Percentiles rank a stretch among this genome's conserved stretches.
Evolutionary conservation across 441 rosid species (phyloP).

Genomic region (Brassica hybrid): DNA sequence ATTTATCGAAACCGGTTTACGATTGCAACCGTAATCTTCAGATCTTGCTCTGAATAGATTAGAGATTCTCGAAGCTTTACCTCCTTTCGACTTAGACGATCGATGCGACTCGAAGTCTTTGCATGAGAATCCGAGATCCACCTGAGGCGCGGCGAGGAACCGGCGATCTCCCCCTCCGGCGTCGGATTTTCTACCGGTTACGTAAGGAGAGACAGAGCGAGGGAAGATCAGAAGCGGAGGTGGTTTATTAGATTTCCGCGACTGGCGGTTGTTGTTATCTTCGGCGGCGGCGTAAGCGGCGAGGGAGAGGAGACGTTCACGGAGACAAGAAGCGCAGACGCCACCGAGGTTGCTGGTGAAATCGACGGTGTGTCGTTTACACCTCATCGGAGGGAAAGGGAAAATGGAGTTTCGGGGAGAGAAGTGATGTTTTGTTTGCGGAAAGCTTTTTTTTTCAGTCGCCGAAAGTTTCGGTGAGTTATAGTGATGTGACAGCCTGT

Average conservation of each 20-base stretch:
- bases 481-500: constrained; percentile 41
- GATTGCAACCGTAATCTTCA: constrained; percentile 48
- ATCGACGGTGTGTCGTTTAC: constrained; percentile 74
- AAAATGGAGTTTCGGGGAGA: no score
- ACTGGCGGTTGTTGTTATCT: constrained; percentile 10
- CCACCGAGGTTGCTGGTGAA: constrained; percentile 62
- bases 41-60: constrained; percentile 68
- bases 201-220: constrained; percentile 86
- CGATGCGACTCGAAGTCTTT: constrained; percentile 38
- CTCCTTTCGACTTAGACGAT: constrained; percentile 38
- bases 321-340: constrained; percentile 93
- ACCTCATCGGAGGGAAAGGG: constrained; percentile 60
- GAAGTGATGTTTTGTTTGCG: no score
- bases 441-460: neutral
- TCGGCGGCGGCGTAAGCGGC: constrained; percentile 61
- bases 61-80: constrained; percentile 50
- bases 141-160: constrained; percentile 70
- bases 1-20: constrained; percentile 42
- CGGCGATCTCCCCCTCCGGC: constrained; percentile 44
- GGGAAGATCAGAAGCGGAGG: constrained; percentile 63
- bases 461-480: constrained; percentile 24
- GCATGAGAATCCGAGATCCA: constrained; percentile 46
- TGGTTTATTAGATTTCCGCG: constrained; percentile 38
- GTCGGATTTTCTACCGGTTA: constrained; percentile 65
- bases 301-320: constrained; percentile 69